Conservation (phyloP, 257 asterid species). For the Thymus quinquecostatus region DNA sequence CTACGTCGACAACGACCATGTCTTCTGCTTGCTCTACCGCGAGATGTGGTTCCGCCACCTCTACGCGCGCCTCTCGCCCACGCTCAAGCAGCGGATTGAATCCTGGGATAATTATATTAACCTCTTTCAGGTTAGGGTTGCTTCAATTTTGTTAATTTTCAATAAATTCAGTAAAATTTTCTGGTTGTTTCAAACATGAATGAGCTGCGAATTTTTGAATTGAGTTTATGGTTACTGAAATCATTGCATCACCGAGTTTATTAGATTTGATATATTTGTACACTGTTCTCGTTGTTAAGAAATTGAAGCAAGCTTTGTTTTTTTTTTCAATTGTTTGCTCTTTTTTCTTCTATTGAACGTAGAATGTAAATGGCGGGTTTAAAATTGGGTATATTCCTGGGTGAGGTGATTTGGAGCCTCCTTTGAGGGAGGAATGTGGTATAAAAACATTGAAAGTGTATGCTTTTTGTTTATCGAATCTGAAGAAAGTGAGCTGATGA, state of each 20-base stretch:
- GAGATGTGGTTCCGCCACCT: constrained; percentile 99
- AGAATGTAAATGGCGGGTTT: background rate
- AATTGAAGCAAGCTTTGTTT: background rate
- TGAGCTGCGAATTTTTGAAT: background rate
- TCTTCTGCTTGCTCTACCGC: constrained; percentile 89
- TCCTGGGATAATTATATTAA: constrained; percentile 96
- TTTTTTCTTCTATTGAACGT: background rate
- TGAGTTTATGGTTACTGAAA: too few species aligned
- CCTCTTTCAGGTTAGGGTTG: constrained; percentile 66
- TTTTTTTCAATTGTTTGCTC: too few species aligned
- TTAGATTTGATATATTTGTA: background rate
- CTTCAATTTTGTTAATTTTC: background rate
- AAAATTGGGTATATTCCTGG: background rate
- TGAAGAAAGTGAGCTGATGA: too few species aligned
- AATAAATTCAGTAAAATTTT: background rate
- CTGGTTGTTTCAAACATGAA: background rate
- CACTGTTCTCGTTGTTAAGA: background rate
- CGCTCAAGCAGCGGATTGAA: constrained; percentile 78
- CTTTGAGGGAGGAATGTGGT: background rate
- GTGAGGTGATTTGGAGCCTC: background rate
- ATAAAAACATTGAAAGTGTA: too few species aligned
- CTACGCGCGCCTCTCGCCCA: constrained; percentile 84
- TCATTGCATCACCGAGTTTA: background rate
- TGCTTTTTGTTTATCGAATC: too few species aligned
- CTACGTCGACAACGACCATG: constrained; percentile 88